Conservation (phyloP, 768 basidiomycete species). For the Suillus alpinus region DNA sequence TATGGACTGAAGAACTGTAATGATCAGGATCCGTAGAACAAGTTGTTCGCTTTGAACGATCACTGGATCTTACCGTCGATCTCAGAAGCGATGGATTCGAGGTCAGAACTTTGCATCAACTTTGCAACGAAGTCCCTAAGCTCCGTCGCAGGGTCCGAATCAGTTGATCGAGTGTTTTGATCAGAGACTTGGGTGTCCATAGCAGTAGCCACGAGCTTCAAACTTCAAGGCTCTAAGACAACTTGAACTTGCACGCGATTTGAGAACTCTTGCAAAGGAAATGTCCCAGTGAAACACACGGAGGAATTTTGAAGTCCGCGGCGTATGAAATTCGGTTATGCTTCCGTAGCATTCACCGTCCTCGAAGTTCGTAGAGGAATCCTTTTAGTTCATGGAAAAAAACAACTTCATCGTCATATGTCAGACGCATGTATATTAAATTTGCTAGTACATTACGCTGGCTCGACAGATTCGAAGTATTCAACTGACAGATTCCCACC, state of each 20-base stretch:
- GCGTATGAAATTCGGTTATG: neutral
- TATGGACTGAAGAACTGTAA: constrained; percentile 70
- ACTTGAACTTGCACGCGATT: neutral
- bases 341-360: neutral
- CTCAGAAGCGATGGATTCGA: constrained; percentile 46
- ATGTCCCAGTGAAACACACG: neutral
- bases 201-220: neutral
- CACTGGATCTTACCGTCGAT: constrained; percentile 38
- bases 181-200: neutral
- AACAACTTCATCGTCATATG: neutral
- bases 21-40: constrained; percentile 23
- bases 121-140: constrained; percentile 25
- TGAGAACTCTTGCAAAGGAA: neutral
- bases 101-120: constrained; percentile 33
- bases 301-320: neutral
- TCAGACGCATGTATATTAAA: no score
- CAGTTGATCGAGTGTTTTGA: neutral
- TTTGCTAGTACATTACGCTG: neutral
- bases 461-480: neutral
- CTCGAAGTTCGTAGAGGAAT: neutral
- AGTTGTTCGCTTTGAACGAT: constrained; percentile 1
- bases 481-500: neutral
- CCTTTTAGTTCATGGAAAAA: neutral
- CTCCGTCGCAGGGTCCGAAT: constrained; percentile 14
- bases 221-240: neutral